Base-by-base conservation (phyloP, 2,329 filamentous ascomycete species). In the Fusarium papillatum region DNA sequence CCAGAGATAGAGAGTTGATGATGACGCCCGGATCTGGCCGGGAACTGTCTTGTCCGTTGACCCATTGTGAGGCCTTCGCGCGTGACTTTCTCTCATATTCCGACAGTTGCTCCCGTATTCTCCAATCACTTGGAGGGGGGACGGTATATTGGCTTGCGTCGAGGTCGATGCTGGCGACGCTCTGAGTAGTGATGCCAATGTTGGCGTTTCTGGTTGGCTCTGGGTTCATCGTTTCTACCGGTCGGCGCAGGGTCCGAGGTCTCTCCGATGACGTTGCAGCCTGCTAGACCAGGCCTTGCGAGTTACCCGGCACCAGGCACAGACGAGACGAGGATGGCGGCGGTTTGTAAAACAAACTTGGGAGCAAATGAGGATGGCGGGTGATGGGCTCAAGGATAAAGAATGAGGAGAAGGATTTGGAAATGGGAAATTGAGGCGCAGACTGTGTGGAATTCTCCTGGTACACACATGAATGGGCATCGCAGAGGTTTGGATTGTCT, bases 211-310 rank as follows among this genome's bases (percentile, higher is more conserved):
- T 61, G 36, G 55, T 48, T 29, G 66, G 43, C 8, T 50, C 41
- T 13, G 34, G 36, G 57, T 69, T 55, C 71, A 76, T 76, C 50
- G 43, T 69, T 55, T 31, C 50, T 34, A 57, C 57, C 60, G 55
- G 41, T 48, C 26, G 62, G 36, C 59, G 73, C 24, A 50, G 46
- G 46, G 46, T 50, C 55, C 29, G 14, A 46, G 43, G 62, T 39
- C 60, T 48, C 70, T 65, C 73, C 67, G 70, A 71, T 76, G 71
- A 68, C 61, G 70, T 69, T 65, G 26, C 43, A 65, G 68, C 68
- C 57, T 68, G 65, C 57, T 71, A 64, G 71, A 36, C 67, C 26
- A 64, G 71, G 36, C 67, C 31, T 65, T 34, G 64, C 66, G 57
- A 66, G 66, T 57, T 74, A 74, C 74, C 73, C 74, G 71, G 43